Evolutionary conservation across 495 filamentous ascomycete species (phyloP).

Genomic region (Tetracladium setigerum): DNA sequence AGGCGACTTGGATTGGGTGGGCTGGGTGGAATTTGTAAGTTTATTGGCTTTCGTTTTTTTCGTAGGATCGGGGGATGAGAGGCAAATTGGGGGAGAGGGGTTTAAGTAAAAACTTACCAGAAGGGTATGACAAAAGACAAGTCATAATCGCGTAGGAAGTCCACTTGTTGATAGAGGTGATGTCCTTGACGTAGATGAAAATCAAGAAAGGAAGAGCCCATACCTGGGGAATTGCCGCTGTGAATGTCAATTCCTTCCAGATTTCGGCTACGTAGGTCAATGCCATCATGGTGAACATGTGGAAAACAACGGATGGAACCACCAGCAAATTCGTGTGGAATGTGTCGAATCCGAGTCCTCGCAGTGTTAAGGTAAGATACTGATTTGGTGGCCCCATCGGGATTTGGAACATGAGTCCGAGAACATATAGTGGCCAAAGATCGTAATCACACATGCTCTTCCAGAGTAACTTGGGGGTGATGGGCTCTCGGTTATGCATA

Average conservation of each 20-base stretch:
- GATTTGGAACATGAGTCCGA: constrained; percentile 47
- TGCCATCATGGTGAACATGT: constrained; percentile 41
- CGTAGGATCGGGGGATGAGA: background rate
- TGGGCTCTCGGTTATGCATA: constrained; percentile 51
- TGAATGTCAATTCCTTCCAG: constrained; percentile 39
- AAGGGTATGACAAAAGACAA: constrained; percentile 48
- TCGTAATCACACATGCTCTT: constrained; percentile 56
- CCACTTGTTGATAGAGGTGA: constrained; percentile 40
- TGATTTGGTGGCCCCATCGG: constrained; percentile 41
- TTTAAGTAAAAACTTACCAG: constrained; percentile 34
- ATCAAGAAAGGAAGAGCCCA: constrained; percentile 53
- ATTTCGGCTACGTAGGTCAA: constrained; percentile 34
- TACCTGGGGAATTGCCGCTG: constrained; percentile 37
- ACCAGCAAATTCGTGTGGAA: constrained; percentile 64
- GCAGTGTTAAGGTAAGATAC: constrained; percentile 58
- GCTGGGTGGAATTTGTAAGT: constrained; percentile 58
- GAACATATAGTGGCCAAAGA: constrained; percentile 53
- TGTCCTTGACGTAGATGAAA: constrained; percentile 43
- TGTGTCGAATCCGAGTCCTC: constrained; percentile 53
- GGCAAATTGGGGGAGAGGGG: constrained; percentile 47
- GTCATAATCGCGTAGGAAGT: constrained; percentile 53
- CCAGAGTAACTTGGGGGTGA: constrained; percentile 51
- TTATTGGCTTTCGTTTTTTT: background rate
- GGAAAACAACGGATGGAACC: constrained; percentile 51
- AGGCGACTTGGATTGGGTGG: constrained; percentile 56